phyloP scores from a whole-genome alignment of 768 basidiomycete genomes.

The Mycena leptocephala region DNA sequence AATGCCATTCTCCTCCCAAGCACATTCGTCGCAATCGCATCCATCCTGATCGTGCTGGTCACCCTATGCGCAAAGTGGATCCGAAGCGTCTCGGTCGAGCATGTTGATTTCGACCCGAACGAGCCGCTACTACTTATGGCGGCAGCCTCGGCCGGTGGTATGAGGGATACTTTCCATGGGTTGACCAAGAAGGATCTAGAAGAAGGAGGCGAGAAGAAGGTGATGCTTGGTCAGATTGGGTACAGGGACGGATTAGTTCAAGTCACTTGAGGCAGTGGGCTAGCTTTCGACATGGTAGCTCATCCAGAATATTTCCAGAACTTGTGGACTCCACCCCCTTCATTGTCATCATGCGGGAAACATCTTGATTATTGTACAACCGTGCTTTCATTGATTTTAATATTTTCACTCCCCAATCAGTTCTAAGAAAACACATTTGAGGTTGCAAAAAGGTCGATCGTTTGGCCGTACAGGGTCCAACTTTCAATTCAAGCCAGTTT shows the following conservation, averaged over 20 bases:
- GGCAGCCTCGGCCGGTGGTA: conserved; percentile 13
- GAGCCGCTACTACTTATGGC: conserved; percentile 4
- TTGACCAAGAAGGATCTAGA: not conserved
- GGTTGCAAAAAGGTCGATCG: too few relatives aligned
- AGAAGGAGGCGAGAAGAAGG: not conserved
- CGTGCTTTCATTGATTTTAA: too few relatives aligned
- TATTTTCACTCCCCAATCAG: too few relatives aligned
- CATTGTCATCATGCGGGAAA: too few relatives aligned
- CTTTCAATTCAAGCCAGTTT: too few relatives aligned
- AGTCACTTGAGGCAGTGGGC: not conserved
- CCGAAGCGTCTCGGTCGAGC: not conserved
- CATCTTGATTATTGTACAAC: too few relatives aligned
- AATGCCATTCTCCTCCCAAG: not conserved
- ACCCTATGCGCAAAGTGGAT: not conserved
- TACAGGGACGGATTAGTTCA: conserved; percentile 4
- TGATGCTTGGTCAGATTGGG: not conserved
- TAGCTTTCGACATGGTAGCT: too few relatives aligned
- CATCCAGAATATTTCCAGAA: too few relatives aligned
- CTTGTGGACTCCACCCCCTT: too few relatives aligned
- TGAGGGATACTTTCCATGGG: not conserved
- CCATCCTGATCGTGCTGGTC: not conserved
- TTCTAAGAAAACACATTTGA: too few relatives aligned
- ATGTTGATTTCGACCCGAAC: conserved; percentile 2
- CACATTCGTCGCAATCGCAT: not conserved
- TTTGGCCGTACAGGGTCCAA: too few relatives aligned